Conservation (phyloP, 2,329 filamentous ascomycete species). For the Nemania serpens region DNA sequence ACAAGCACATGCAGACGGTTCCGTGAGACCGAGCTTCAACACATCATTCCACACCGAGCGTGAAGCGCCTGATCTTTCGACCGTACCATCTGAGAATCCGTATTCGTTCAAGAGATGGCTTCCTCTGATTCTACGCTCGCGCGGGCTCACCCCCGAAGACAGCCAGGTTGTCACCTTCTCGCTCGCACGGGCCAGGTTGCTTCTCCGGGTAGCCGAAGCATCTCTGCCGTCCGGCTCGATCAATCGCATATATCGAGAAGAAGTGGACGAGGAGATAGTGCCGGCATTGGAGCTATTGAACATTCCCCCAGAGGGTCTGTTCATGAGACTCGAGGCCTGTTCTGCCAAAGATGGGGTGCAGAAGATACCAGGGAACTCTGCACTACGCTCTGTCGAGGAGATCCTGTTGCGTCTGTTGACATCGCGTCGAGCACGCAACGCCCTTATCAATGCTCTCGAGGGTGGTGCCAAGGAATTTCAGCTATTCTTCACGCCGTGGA, state of each 20-base stretch:
- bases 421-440: slow-evolving; percentile 44
- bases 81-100: slow-evolving; percentile 40
- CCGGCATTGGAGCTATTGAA: slow-evolving; percentile 33
- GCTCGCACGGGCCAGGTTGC: slow-evolving; percentile 37
- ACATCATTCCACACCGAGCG: slow-evolving; percentile 43
- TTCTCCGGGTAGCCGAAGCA: slow-evolving; percentile 39
- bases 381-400: slow-evolving; percentile 41
- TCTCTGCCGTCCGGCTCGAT: slow-evolving; percentile 40
- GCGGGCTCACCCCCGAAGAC: slow-evolving; percentile 33
- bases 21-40: slow-evolving; percentile 38
- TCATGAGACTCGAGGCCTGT: slow-evolving; percentile 49
- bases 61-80: slow-evolving; percentile 37
- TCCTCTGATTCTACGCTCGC: slow-evolving; percentile 44
- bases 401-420: slow-evolving; percentile 46
- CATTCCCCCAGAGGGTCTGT: slow-evolving; percentile 46
- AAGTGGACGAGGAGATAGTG: slow-evolving; percentile 41
- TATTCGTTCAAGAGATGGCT: slow-evolving; percentile 50
- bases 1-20: not conserved
- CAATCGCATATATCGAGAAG: slow-evolving; percentile 42
- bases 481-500: slow-evolving; percentile 49
- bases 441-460: slow-evolving; percentile 39
- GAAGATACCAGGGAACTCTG: slow-evolving; percentile 30
- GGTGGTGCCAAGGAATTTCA: slow-evolving; percentile 27
- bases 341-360: slow-evolving; percentile 49
- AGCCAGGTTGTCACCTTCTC: slow-evolving; percentile 42